phyloP scores from a whole-genome alignment of 495 filamentous ascomycete genomes.

The Tuber indicum region DNA sequence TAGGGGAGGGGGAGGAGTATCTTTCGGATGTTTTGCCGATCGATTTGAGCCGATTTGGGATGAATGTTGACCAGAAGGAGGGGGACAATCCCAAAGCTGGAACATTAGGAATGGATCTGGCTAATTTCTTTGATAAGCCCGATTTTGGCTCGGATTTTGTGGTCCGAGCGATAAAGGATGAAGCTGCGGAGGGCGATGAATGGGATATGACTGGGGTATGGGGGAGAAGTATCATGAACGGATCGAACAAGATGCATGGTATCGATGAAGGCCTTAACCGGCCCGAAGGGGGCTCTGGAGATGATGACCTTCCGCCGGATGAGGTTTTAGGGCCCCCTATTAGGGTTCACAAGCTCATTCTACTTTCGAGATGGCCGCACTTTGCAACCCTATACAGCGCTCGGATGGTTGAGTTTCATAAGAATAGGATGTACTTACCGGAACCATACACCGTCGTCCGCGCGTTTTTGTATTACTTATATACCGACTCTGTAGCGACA shows the following conservation, averaged over 20 bases:
- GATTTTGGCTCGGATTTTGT: slow-evolving; percentile 36
- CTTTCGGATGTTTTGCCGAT: slow-evolving; percentile 89
- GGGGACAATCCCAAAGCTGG: slow-evolving; percentile 35
- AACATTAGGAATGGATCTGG: slow-evolving; percentile 40
- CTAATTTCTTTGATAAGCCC: slow-evolving; percentile 34
- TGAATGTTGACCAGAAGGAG: slow-evolving; percentile 16
- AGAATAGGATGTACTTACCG: slow-evolving; percentile 92
- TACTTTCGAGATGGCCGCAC: slow-evolving; percentile 93
- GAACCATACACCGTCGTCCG: slow-evolving; percentile 92
- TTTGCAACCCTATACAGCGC: slow-evolving; percentile 83
- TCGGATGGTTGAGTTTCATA: slow-evolving; percentile 95
- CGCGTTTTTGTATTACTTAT: slow-evolving; percentile 91
- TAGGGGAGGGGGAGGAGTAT: slow-evolving; percentile 65
- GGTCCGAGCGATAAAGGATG: slow-evolving; percentile 40
- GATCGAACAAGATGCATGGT: slow-evolving; percentile 24
- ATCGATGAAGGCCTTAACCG: slow-evolving; percentile 4
- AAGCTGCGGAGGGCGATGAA: slow-evolving; percentile 40
- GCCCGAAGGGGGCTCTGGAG: not conserved
- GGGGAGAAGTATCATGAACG: slow-evolving; percentile 31
- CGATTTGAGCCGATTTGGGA: slow-evolving; percentile 56
- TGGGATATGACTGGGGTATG: slow-evolving; percentile 35
- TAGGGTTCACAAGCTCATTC: slow-evolving; percentile 84
- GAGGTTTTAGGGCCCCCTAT: slow-evolving; percentile 59
- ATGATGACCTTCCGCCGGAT: slow-evolving; percentile 38
- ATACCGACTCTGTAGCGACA: slow-evolving; percentile 78